Evolutionary conservation across 306 rosid species (phyloP), one percentile per base, ranked within the genome.

Genomic region (Acacia confusa): DNA sequence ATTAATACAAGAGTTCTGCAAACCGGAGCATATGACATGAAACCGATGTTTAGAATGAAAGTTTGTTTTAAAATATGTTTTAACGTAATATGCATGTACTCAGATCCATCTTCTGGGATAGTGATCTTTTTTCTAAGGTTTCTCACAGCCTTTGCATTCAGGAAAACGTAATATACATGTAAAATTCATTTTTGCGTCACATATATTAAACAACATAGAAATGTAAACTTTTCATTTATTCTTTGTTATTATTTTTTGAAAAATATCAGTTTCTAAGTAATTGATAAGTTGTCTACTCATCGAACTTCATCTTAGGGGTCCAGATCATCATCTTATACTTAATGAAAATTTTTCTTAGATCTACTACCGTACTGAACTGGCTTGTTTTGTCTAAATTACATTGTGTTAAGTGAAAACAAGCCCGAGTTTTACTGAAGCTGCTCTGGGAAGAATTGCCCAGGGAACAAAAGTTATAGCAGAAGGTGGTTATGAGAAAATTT

Each of bases 361-460:
- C 52, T 9, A 30, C 74, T 32, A 52, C 58, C 58, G 57, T 70
- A 70, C 75, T 70, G 70, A 69, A 78, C 72, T 81, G 36, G 70
- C 25, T 13, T 67, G 28, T 76, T 25, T 30, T 75, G 19, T 70
- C 20, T 43, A 70, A 57, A 57, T 75, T 71, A 30, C 20, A 25
- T 74, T 76, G 10, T 70, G 67, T 76, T 78, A 30, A 90, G 94
- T 92, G 85, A 90, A 86, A 85, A 92, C 94, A 19, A 84, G 89
- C 83, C 94, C 97, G 9, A 90, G 97, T 82, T 86, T 92, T 76
- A 68, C 92, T 66, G 97, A 92, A 66, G 97, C 94, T 82, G 92
- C 94, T 2, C 47, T 90, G 85, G 97, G 94, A 84, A 90, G 97
- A 85, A 91, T 89, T 70, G 92, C 95, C n/a, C 75, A 70, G 75